Conservation (phyloP, 768 basidiomycete genomes). For the Fibroporia radiculosa region DNA sequence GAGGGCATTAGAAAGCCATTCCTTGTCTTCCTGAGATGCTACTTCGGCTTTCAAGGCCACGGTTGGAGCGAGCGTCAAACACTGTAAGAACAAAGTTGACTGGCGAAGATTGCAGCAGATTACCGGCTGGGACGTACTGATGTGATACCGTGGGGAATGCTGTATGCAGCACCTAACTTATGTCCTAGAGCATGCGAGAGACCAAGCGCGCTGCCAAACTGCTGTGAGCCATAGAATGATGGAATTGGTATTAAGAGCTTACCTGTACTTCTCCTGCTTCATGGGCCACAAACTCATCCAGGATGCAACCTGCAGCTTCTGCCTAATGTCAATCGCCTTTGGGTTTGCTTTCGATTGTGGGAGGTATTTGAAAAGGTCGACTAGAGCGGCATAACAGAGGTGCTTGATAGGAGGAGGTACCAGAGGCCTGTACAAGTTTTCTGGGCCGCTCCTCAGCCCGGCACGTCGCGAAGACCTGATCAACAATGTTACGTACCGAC, state of each 20-base stretch:
- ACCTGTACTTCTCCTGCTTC: conserved; percentile 50
- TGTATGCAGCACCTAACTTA: conserved; percentile 62
- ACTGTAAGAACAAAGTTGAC: conserved; percentile 30
- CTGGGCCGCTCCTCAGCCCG: conserved; percentile 26
- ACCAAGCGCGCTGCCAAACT: conserved; percentile 45
- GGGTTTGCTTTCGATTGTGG: conserved; percentile 57
- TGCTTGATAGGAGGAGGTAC: conserved; percentile 53
- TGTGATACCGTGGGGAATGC: conserved; percentile 77
- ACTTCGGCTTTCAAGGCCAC: conserved; percentile 51
- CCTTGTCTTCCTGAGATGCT: conserved; percentile 56
- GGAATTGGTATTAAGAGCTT: too few species aligned
- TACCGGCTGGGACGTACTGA: conserved; percentile 40
- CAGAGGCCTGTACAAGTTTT: conserved; percentile 52
- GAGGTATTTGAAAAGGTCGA: conserved; percentile 69
- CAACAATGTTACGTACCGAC: conserved; percentile 41
- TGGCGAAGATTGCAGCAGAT: background rate
- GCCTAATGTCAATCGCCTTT: conserved; percentile 46
- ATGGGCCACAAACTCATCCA: conserved; percentile 80
- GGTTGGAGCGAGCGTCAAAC: conserved; percentile 62
- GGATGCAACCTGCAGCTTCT: conserved; percentile 63
- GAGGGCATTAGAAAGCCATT: conserved; percentile 45
- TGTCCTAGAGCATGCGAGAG: conserved; percentile 73
- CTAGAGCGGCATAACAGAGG: conserved; percentile 57
- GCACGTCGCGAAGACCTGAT: background rate
- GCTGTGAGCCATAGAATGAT: background rate